Percentiles rank a stretch among this genome's conserved stretches.
phyloP scores from a whole-genome alignment of 257 asterid genomes.

The Solanum tarapatanum region DNA sequence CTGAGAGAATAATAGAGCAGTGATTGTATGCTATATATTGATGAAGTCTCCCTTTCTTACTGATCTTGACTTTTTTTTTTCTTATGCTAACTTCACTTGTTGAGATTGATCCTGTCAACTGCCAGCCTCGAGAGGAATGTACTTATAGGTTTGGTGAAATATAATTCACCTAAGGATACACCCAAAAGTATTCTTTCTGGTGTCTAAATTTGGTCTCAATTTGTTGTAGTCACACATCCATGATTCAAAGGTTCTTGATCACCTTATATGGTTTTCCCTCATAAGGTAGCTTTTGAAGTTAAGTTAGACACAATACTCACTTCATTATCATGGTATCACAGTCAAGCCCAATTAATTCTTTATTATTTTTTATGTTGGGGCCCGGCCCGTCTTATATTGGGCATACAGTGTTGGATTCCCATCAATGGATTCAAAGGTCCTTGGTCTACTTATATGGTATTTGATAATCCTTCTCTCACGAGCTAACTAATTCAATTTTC shows the following conservation, averaged over 20 bases:
- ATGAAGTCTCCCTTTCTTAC: neutral
- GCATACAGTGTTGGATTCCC: accelerated
- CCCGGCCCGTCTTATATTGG: neutral
- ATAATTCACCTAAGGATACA: neutral
- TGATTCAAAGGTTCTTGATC: neutral
- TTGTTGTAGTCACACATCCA: neutral
- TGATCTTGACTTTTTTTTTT: too few species aligned
- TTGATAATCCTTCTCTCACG: too few species aligned
- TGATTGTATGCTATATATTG: neutral
- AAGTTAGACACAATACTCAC: too few species aligned
- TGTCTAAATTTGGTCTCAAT: neutral
- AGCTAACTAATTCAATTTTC: neutral
- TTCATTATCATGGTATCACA: too few species aligned
- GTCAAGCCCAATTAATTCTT: accelerated
- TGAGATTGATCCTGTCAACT: neutral
- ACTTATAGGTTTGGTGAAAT: neutral
- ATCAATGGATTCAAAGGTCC: too few species aligned
- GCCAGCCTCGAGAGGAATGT: neutral
- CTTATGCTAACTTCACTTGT: neutral
- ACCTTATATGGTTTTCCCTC: neutral
- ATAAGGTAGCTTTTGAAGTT: too few species aligned
- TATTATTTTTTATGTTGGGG: neutral
- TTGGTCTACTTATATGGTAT: neutral
- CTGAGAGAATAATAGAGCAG: neutral
- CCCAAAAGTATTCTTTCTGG: neutral